Base-by-base conservation (phyloP, 495 filamentous ascomycete species). In the Podospora didyma region DNA sequence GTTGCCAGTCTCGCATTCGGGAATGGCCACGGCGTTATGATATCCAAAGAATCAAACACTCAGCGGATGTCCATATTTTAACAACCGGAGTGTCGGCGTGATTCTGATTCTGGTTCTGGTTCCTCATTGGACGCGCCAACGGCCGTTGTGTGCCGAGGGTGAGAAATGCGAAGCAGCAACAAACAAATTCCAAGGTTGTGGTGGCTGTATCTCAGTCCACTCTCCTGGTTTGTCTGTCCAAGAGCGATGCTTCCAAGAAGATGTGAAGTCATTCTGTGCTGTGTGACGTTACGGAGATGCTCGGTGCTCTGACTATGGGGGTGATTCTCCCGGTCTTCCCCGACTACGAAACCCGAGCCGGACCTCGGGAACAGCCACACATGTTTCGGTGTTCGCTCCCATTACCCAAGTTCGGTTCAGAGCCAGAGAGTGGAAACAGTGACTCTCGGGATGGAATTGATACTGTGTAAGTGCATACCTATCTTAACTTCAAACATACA, bases 11-110 rank as follows among this genome's bases (percentile, higher is more conserved):
- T 59, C 64, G 58, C 61, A 66, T 71, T 62, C 60, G 59, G 64
- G 64, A 60, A 63, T 61, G 67, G 66, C 53, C 62, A 71, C 60
- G 68, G 68, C 68, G 68, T 69, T 70, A n/a, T 71, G 66, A 71
- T 69, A 71, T 69, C 66, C 58, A 64, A 65, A 67, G 47, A 65
- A 56, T 54, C 61, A 59, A 65, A 60, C 56, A 67, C 54, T 62
- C 59, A 62, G 17, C 34, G n/a, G 24, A 31, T 21, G 39, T 17
- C 35, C 28, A 19, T 42, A 42, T 16, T 37, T 35, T 19, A 31
- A 12, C 9, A 31, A 12, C n/a, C 2, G 24, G 22, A 31, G 16
- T 49, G n/a, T 7, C 24, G 11, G 23, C n/a, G 47, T 49, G 49
- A 28, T 31, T 31, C 26, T 31, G 26, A 26, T 31, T 12, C 28